Conservation (phyloP, 148 eudicot genomes). For the Rhododendron williamsianum region DNA sequence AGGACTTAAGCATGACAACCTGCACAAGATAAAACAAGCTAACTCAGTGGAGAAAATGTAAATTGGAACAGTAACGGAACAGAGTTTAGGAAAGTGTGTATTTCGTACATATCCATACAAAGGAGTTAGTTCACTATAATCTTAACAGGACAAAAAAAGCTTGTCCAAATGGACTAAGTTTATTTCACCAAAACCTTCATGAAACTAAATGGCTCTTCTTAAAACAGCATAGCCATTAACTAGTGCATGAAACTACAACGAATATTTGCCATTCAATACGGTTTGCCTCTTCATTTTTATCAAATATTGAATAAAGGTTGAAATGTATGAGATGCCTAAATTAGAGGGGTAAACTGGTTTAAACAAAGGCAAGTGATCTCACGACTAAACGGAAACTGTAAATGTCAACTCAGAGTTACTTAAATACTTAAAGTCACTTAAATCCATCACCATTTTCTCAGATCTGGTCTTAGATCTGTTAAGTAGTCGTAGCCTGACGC, state of each 20-base stretch:
- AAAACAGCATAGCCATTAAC: neutral
- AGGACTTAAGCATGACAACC: constrained; percentile 27
- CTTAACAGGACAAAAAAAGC: neutral
- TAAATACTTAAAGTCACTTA: neutral
- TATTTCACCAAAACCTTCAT: neutral
- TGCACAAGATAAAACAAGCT: constrained; percentile 13
- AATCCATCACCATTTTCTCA: neutral
- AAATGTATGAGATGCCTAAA: neutral
- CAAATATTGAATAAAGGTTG: neutral
- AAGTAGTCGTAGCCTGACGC: neutral
- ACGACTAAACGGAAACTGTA: neutral
- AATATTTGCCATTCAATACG: neutral
- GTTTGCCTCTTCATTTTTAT: neutral
- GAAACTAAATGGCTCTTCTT: neutral
- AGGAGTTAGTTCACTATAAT: neutral
- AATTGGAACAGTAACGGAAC: neutral
- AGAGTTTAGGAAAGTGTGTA: neutral
- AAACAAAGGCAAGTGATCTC: neutral
- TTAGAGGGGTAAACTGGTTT: neutral
- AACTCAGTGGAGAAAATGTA: neutral
- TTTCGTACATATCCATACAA: neutral
- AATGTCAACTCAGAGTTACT: neutral
- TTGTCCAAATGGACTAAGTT: neutral
- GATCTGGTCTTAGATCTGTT: neutral
- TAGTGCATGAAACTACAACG: neutral